Evolutionary conservation across 2,329 filamentous ascomycete genomes (phyloP).

Genomic region (Colletotrichum sp.): DNA sequence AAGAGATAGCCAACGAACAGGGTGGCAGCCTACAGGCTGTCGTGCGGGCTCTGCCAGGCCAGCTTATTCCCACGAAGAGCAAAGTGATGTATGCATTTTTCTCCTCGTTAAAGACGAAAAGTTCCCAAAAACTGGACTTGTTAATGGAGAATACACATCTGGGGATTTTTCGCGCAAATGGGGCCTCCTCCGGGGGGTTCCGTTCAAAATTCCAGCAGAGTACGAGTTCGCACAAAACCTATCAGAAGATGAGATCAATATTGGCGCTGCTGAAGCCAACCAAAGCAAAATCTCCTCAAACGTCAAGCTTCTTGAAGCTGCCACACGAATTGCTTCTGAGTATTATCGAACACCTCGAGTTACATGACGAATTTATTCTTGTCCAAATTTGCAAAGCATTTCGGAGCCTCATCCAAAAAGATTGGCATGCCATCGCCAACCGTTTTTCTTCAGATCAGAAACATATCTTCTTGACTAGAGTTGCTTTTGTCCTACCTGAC

Average conservation of each 20-base stretch:
- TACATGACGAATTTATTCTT: background rate
- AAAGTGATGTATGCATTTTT: background rate
- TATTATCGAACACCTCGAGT: background rate
- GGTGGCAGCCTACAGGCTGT: background rate
- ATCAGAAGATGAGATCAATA: rapidly evolving
- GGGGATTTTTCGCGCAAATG: rapidly evolving
- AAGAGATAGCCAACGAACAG: background rate
- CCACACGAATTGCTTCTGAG: background rate
- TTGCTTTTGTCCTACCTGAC: background rate
- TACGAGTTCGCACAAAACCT: background rate
- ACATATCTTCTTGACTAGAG: background rate
- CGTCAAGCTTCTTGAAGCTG: background rate
- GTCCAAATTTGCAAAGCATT: background rate
- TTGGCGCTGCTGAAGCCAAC: background rate
- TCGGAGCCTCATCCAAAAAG: background rate
- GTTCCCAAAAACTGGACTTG: rapidly evolving
- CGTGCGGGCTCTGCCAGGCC: background rate
- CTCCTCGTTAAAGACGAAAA: background rate
- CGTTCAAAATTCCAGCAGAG: too few relatives aligned
- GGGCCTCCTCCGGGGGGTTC: rapidly evolving
- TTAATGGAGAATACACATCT: background rate
- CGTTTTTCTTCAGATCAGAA: background rate
- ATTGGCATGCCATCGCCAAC: background rate
- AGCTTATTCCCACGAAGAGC: background rate
- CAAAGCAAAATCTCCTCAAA: background rate